These are phyloP conservation scores for Vitis riparia DNA, from an alignment of 164 flowering plant genomes.

Conservation along the genomic window DNA sequence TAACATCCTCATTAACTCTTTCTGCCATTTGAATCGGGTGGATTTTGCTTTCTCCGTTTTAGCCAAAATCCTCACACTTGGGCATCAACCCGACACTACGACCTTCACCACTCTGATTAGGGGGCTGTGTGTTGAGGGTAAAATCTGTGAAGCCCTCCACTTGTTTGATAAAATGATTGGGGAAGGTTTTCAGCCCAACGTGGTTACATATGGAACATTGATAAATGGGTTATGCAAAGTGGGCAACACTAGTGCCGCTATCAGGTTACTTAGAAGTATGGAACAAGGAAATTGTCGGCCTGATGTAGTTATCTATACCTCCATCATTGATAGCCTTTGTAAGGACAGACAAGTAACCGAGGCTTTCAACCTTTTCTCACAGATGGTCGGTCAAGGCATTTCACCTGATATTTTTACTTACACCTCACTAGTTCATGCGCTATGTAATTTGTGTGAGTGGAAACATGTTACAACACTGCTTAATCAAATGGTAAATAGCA, in stretches of 20 bases:
- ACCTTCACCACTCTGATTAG: not conserved
- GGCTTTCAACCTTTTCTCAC: not conserved
- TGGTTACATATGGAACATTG: constrained; percentile 1
- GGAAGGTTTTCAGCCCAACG: not conserved
- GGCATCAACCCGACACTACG: not conserved
- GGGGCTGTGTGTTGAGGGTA: constrained; percentile 12
- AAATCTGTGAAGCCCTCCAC: constrained; percentile 1
- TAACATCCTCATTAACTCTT: constrained; percentile 10
- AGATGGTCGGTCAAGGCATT: constrained; percentile 1
- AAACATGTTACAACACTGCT: not conserved
- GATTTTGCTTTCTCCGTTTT: constrained; percentile 8
- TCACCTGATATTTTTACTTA: constrained; percentile 10
- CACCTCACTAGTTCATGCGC: constrained; percentile 1
- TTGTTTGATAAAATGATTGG: constrained; percentile 2
- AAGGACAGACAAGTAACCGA: constrained; percentile 1
- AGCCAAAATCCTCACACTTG: not conserved
- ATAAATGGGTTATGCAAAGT: constrained; percentile 20
- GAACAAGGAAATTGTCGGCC: not conserved
- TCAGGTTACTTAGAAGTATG: not conserved
- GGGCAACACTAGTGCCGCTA: not conserved
- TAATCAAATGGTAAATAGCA: not conserved
- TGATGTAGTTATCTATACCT: not conserved
- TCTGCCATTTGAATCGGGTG: constrained; percentile 8
- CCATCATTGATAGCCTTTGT: constrained; percentile 6
- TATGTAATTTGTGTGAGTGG: constrained; percentile 6